Conservation (phyloP, 306 rosid genomes). For the Prunus mongolica region DNA sequence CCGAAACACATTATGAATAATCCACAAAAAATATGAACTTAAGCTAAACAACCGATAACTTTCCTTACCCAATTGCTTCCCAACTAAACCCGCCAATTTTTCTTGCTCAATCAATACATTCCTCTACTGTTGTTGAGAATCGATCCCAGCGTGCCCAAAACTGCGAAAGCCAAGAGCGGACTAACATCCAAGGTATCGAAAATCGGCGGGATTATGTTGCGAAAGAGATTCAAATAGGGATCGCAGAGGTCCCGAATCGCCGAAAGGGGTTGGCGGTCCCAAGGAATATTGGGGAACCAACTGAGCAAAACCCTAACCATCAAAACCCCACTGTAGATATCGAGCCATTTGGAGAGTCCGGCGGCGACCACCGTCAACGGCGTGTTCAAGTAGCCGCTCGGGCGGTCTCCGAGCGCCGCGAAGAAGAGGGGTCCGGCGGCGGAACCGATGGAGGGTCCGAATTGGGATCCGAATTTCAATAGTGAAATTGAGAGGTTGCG, state of each 20-base stretch:
- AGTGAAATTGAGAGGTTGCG: conserved; percentile 6
- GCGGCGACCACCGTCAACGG: conserved; percentile 96
- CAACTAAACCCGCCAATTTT: neutral
- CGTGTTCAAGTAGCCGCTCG: conserved; percentile 57
- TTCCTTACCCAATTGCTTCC: conserved; percentile 16
- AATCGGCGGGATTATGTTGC: conserved; percentile 83
- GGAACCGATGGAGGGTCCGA: conserved; percentile 4
- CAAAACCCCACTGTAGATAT: conserved; percentile 89
- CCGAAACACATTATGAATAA: neutral
- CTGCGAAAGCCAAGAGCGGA: conserved; percentile 90
- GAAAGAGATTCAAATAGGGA: conserved; percentile 77
- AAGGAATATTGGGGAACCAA: conserved; percentile 96
- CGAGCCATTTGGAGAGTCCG: conserved; percentile 85
- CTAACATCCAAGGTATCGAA: conserved; percentile 86
- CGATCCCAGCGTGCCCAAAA: conserved; percentile 71
- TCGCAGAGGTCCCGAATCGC: conserved; percentile 92
- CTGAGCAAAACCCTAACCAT: conserved; percentile 94
- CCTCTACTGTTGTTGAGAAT: conserved; percentile 43
- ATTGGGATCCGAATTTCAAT: neutral
- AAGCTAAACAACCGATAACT: neutral
- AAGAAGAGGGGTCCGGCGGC: conserved; percentile 50
- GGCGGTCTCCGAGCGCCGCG: conserved; percentile 45
- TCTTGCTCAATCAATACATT: conserved; percentile 13
- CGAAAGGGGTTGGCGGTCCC: conserved; percentile 89
- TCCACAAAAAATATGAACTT: neutral